Conservation (phyloP, 2,329 filamentous ascomycete genomes). For the Coleophoma crateriformis region DNA sequence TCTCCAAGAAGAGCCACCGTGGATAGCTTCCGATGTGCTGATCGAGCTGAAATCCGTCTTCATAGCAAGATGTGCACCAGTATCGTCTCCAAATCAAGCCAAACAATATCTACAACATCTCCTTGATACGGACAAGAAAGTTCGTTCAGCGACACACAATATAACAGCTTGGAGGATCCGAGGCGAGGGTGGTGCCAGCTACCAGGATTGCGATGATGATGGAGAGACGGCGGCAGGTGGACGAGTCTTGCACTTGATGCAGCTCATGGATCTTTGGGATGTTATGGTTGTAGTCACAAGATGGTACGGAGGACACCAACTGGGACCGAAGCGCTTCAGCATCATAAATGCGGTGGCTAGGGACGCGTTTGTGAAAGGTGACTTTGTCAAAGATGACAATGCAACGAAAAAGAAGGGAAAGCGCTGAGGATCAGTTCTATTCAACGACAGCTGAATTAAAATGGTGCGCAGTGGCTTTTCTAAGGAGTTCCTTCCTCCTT, state of each 20-base stretch:
- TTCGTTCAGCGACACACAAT: constrained; percentile 86
- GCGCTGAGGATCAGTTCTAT: constrained; percentile 8
- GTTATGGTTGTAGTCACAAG: constrained; percentile 87
- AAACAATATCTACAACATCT: constrained; percentile 68
- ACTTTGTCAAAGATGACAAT: constrained; percentile 53
- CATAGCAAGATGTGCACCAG: constrained; percentile 67
- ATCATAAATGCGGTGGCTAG: constrained; percentile 83
- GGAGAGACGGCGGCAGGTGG: constrained; percentile 90
- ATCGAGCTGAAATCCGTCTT: constrained; percentile 86
- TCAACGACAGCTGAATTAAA: background rate
- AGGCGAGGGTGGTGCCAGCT: constrained; percentile 45
- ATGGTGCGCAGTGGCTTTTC: background rate
- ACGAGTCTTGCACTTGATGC: constrained; percentile 81
- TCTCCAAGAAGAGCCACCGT: constrained; percentile 37
- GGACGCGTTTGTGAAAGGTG: constrained; percentile 76
- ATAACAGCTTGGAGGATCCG: constrained; percentile 91
- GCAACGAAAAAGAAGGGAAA: constrained; percentile 33
- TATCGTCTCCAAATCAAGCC: constrained; percentile 67
- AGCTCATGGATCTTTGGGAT: constrained; percentile 91
- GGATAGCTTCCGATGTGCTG: constrained; percentile 69
- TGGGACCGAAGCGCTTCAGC: constrained; percentile 85
- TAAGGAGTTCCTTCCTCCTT: background rate
- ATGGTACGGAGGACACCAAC: constrained; percentile 89
- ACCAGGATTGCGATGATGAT: constrained; percentile 94
- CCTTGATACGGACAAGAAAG: constrained; percentile 75